Base-by-base conservation (phyloP, 371 early-diverging fungal genomes). In the Lichtheimia corymbifera region DNA sequence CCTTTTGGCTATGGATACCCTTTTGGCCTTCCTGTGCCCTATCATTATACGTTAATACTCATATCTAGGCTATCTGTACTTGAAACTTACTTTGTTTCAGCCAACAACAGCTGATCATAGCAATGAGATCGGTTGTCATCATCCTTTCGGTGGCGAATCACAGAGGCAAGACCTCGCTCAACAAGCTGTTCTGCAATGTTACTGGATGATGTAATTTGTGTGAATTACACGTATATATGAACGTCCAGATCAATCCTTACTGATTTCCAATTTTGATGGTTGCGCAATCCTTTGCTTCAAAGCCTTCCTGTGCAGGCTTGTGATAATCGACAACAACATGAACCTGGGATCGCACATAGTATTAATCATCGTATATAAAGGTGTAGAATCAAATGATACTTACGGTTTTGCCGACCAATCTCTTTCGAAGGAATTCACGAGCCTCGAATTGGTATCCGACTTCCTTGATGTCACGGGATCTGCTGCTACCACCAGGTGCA, bases 361-460 rank as follows among this genome's bases (percentile, higher is more conserved):
- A 47, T 14, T 40, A 43, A 9, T 12, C 11, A 3, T 43, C 20
- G 2, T 11, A 54, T 17, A 47, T 4, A 56, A 22, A 40, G 28
- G 30, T 35, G 2, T 35, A 35, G 35, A 35, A 35, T 9, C 35
- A 27, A 3, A 25, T 9, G 13, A 41, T 9, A 17, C 50, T 61
- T 50, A 84, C 90, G n/a, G 74, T 75, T 67, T 93, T 91, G 40
- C 97, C 98, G 62, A 97, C 91, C 61, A 93, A 75, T 51, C 86
- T 81, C 71, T 91, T 91, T 52, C 98, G 87, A 60, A 97, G 79
- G 66, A 87, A 88, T 71, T 92, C 97, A 65, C 90, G 86, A 13
- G 97, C 95, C 63, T 96, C 93, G 60, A 87, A 87, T 56, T 90
- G 86, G 72, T 94, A 96, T 14, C 91, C 91, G 13, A 90, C 90